Evolutionary conservation across 805 yeast genomes (phyloP).

Genomic region (Starmerella roubikii): DNA sequence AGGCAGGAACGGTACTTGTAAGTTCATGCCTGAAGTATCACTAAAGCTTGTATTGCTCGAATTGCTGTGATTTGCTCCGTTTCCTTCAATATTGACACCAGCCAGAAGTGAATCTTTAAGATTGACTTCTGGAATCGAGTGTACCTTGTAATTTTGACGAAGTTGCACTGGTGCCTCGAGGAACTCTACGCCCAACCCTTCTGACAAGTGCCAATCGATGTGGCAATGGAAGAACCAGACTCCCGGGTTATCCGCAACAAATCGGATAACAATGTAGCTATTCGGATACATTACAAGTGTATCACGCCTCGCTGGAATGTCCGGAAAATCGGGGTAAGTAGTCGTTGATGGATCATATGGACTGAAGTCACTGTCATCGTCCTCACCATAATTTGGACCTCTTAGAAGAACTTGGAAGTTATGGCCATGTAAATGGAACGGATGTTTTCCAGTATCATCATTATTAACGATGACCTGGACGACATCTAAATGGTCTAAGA

Average conservation of each 20-base stretch:
- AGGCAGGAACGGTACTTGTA: slow-evolving; percentile 57
- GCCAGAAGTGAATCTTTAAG: too few relatives aligned
- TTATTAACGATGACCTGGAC: slow-evolving; percentile 77
- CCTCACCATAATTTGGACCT: slow-evolving; percentile 38
- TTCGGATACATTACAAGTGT: slow-evolving; percentile 64
- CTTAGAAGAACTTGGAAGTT: slow-evolving; percentile 71
- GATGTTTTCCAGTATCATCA: slow-evolving; percentile 83
- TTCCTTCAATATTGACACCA: too few relatives aligned
- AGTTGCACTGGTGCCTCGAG: slow-evolving; percentile 73
- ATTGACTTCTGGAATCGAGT: slow-evolving; percentile 32
- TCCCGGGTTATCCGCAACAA: slow-evolving; percentile 91
- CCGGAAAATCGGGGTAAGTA: slow-evolving; percentile 41
- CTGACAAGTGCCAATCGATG: slow-evolving; percentile 94
- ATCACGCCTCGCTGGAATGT: slow-evolving; percentile 74
- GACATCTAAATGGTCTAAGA: slow-evolving; percentile 50
- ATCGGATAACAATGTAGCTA: slow-evolving; percentile 74
- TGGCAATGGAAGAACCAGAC: slow-evolving; percentile 99
- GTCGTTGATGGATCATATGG: slow-evolving; percentile 46
- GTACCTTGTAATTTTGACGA: slow-evolving; percentile 38
- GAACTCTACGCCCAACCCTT: slow-evolving; percentile 73
- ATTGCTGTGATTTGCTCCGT: slow-evolving; percentile 53
- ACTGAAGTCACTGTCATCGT: slow-evolving; percentile 44
- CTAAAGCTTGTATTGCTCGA: too few relatives aligned
- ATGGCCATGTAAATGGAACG: slow-evolving; percentile 96
- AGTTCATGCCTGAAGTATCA: slow-evolving; percentile 62